Evolutionary conservation across 306 rosid genomes (phyloP), one percentile per base, ranked within the genome.

Genomic region (Hippophae tibetana): DNA sequence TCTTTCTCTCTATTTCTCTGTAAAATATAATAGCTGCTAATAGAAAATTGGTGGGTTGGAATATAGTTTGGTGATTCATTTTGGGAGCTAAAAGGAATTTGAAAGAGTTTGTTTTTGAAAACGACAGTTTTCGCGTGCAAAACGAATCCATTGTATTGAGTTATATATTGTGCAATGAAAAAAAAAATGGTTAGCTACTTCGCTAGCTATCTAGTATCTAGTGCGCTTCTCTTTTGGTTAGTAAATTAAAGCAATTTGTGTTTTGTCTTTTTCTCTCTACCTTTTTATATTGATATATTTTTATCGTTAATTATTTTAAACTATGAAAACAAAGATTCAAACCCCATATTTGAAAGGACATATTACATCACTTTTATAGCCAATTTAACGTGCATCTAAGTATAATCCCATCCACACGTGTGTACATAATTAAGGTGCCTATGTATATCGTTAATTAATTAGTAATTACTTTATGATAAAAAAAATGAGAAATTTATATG

Each of bases 41-140:
- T 66, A 75, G 69, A 77, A 10, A 50, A 58, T 57, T 38, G 65
- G 78, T 69, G 66, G 79, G 78, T 45, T 57, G 48, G 58, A 65
- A 64, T 68, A 70, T 42, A 58, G 61, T 64, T 69, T 46, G 59
- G 63, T 57, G 56, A 13, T 65, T 60, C 38, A 31, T 31, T 25
- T 47, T 31, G 55, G 3, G 5, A 18, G 23, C 31, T 12, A 60
- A 60, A 60, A 50, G 1, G 3, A 9, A 50, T 66, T 53, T 48
- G 65, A 71, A 73, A 54, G 42, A 45, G 50, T 43, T 68, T 70
- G 79, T 60, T 79, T 82, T 80, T 74, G 57, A 75, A 76, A 80
- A 78, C 69, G 57, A 47, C 23, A 31, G 38, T 50, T 58, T 68
- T 66, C 68, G 18, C 43, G 11, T 72, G 68, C 65, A 64, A 70